Percentiles rank a stretch among this genome's conserved stretches.
phyloP scores from a whole-genome alignment of 1,284 basidiomycete genomes.

The Exsudoporus floridanus region DNA sequence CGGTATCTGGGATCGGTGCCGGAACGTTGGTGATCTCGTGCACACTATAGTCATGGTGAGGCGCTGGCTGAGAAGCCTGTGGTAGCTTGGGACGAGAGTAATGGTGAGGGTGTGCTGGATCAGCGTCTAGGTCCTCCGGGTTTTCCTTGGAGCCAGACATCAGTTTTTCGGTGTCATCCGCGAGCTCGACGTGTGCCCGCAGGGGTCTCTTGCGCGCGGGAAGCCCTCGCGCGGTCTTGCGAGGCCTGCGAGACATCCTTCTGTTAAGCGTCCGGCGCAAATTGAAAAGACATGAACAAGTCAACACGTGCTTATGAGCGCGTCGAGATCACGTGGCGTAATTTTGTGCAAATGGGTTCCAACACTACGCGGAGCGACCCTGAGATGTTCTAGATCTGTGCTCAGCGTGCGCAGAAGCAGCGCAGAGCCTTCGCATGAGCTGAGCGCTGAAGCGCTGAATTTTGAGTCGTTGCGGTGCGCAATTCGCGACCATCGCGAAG shows the following conservation, averaged over 20 bases:
- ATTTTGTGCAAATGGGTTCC: conserved; percentile 22
- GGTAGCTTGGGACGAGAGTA: conserved; percentile 12
- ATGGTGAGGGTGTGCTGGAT: conserved; percentile 1
- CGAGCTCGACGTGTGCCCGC: conserved; percentile 11
- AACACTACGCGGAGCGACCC: neutral
- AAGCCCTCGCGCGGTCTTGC: conserved; percentile 7
- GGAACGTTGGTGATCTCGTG: conserved; percentile 49
- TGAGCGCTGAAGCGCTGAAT: neutral
- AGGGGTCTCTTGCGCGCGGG: conserved; percentile 11
- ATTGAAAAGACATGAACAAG: conserved; percentile 27
- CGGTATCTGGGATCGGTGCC: conserved; percentile 55
- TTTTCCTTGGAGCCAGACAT: conserved; percentile 10
- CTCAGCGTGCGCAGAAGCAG: neutral
- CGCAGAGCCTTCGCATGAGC: conserved; percentile 8
- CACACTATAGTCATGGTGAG: conserved; percentile 27
- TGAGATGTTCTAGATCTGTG: neutral
- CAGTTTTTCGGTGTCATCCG: conserved; percentile 28
- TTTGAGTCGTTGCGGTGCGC: neutral
- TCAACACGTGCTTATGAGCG: conserved; percentile 24
- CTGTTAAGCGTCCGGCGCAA: conserved; percentile 32
- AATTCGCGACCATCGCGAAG: neutral
- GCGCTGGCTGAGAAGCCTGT: conserved; percentile 7
- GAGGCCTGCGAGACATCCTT: conserved; percentile 23
- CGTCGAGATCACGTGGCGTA: conserved; percentile 33
- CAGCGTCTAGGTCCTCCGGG: neutral